Conservation (phyloP, 2,329 filamentous ascomycete species). For the Aspergillus sp. region DNA sequence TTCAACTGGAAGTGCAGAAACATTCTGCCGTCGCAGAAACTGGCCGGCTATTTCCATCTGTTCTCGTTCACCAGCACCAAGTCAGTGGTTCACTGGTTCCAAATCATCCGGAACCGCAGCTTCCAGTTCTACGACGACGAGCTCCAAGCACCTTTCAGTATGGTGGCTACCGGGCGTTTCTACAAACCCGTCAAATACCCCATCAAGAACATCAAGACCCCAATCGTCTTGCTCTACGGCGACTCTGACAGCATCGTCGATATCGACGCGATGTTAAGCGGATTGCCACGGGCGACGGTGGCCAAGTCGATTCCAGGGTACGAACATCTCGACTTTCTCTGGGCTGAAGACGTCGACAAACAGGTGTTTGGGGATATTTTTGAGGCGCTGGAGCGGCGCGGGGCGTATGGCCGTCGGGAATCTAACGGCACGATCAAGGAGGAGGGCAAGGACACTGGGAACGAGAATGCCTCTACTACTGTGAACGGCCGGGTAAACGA, state of each 20-base stretch:
- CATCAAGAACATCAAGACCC: constrained; percentile 93
- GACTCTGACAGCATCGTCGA: constrained; percentile 90
- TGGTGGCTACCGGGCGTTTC: constrained; percentile 67
- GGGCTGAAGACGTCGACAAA: constrained; percentile 75
- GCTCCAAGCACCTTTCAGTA: constrained; percentile 64
- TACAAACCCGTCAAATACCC: constrained; percentile 93
- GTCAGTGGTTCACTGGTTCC: constrained; percentile 97
- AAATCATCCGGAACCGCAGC: constrained; percentile 90
- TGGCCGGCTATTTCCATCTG: constrained; percentile 89
- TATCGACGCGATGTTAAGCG: constrained; percentile 83
- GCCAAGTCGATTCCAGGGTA: constrained; percentile 85
- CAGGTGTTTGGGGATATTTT: constrained; percentile 89
- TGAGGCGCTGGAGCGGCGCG: constrained; percentile 62
- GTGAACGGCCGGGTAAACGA: no score
- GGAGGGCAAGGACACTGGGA: not conserved
- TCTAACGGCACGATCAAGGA: not conserved
- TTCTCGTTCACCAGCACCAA: constrained; percentile 97
- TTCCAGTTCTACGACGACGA: constrained; percentile 99
- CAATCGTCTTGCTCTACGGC: constrained; percentile 86
- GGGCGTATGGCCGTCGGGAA: not conserved
- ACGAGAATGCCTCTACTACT: no score
- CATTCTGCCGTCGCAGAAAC: constrained; percentile 77
- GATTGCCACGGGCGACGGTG: constrained; percentile 75
- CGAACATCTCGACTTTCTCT: constrained; percentile 94
- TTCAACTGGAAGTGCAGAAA: constrained; percentile 86